Conservation (phyloP, 1,284 basidiomycete species). For the Sanghuangporus weigelae region DNA sequence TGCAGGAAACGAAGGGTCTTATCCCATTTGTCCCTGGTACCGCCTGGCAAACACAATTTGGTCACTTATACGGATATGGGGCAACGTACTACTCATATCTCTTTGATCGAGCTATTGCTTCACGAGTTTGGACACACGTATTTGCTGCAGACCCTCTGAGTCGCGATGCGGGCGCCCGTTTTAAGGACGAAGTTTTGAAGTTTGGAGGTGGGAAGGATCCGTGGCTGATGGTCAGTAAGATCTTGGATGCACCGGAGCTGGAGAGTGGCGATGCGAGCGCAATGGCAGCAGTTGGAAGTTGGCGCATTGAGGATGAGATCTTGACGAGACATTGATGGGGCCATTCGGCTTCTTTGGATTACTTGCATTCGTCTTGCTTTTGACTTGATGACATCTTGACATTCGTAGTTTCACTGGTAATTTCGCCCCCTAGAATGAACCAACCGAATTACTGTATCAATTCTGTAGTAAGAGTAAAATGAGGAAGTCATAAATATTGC, state of each 20-base stretch:
- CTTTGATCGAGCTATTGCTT: slow-evolving; percentile 93
- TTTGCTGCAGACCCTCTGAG: slow-evolving; percentile 65
- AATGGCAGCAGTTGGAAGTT: slow-evolving; percentile 86
- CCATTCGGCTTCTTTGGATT: background rate
- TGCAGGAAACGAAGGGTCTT: slow-evolving; percentile 69
- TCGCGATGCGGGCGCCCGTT: slow-evolving; percentile 68
- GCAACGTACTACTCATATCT: slow-evolving; percentile 98
- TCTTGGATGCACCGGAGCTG: slow-evolving; percentile 64
- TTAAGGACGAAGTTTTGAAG: slow-evolving; percentile 71
- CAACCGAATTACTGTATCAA: background rate
- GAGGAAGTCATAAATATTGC: background rate
- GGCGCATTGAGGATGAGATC: slow-evolving; percentile 75
- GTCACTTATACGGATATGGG: slow-evolving; percentile 94
- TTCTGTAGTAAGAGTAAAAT: background rate
- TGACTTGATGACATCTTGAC: background rate
- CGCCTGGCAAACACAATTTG: slow-evolving; percentile 93
- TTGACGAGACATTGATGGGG: slow-evolving; percentile 18
- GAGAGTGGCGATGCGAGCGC: slow-evolving; percentile 70
- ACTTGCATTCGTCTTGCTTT: background rate
- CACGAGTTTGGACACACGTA: slow-evolving; percentile 78
- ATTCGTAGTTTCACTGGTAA: background rate
- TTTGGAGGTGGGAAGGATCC: slow-evolving; percentile 91
- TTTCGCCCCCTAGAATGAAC: background rate
- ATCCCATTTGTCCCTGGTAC: slow-evolving; percentile 80
- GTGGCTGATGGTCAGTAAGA: slow-evolving; percentile 84